phyloP scores from a whole-genome alignment of 2,329 filamentous ascomycete species.

The Basipetospora chlamydospora region DNA sequence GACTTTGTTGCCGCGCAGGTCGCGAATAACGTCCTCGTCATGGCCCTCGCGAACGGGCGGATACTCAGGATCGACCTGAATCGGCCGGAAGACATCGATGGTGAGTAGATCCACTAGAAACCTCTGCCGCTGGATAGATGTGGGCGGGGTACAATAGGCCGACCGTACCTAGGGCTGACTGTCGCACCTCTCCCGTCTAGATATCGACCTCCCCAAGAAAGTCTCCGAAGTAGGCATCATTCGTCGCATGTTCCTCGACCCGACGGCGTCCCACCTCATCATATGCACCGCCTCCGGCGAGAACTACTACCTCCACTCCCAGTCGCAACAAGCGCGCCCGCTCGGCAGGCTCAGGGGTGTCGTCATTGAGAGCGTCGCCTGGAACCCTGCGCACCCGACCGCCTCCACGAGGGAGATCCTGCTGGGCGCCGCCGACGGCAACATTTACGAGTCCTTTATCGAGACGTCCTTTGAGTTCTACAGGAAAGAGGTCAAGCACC shows the following conservation, averaged over 20 bases:
- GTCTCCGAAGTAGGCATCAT: conserved; percentile 84
- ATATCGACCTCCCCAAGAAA: conserved; percentile 94
- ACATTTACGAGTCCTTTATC: conserved; percentile 88
- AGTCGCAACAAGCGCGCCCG: conserved; percentile 74
- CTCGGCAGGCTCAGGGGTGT: conserved; percentile 75
- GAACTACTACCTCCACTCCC: conserved; percentile 95
- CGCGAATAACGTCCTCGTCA: conserved; percentile 88
- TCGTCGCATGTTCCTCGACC: conserved; percentile 91
- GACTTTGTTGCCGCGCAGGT: conserved; percentile 95
- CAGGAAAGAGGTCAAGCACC: conserved; percentile 81
- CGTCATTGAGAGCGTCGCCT: conserved; percentile 76
- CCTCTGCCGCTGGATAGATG: neutral
- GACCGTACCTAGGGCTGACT: neutral
- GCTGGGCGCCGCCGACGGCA: conserved; percentile 81
- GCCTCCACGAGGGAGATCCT: conserved; percentile 91
- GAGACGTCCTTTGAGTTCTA: conserved; percentile 94
- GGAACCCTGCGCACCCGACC: conserved; percentile 87
- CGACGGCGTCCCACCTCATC: conserved; percentile 86
- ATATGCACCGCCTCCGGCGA: conserved; percentile 84
- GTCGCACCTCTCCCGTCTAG: conserved; percentile 31
- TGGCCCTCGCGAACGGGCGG: conserved; percentile 82
- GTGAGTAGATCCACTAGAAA: too few species aligned
- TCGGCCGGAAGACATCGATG: conserved; percentile 88
- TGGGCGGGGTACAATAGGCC: neutral
- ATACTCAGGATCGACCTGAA: conserved; percentile 91